Evolutionary conservation across 2,329 filamentous ascomycete genomes (phyloP), one percentile per base, ranked within the genome.

Genomic region (Leptographium lundbergii): DNA sequence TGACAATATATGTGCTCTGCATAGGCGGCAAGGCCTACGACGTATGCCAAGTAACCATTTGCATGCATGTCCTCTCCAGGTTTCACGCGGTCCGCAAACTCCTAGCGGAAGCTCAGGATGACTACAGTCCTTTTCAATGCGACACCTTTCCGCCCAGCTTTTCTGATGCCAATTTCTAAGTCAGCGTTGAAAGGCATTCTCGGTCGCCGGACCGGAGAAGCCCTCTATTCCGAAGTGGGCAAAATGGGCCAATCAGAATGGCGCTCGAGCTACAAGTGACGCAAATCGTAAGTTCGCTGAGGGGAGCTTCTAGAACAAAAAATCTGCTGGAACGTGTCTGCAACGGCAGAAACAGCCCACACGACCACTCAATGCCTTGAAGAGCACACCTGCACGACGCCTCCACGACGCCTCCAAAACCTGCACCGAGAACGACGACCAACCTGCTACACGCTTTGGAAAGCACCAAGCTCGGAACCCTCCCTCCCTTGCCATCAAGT

Each of bases 221-320:
- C 53, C 45, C 53, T 50, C 25, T 48, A 42, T 27, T 59, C 59
- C 59, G 61, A 57, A 14, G 19, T 45, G 50, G 25, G 39, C 22
- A 32, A 14, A 29, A 32, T 50, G 53, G 57, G 13, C 59, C 59
- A 61, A 60, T 62, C 61, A 62, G 45, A 19, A 22, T 48, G 24
- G 22, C 47, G 56, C 34, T 19, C 27, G 45, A 22, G 51, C 57
- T 22, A 25, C 48, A 50, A 32, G 36, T 34, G 54, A 22, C 19
- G 42, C 39, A 56, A 39, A 48, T 56, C 48, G n/a, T 14, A 24
- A 24, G 11, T 29, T n/a, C 7, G 22, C 11, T 34, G 14, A 39
- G 48, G 36, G 61, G 59, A 62, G 61, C 61, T 62, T 59, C 59
- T 51, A 60, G 59, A 61, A 61, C 36, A 24, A 50, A 57, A 56